Conservation (phyloP, 352 stramenopile genomes). For the Globisporangium apiculatum region DNA sequence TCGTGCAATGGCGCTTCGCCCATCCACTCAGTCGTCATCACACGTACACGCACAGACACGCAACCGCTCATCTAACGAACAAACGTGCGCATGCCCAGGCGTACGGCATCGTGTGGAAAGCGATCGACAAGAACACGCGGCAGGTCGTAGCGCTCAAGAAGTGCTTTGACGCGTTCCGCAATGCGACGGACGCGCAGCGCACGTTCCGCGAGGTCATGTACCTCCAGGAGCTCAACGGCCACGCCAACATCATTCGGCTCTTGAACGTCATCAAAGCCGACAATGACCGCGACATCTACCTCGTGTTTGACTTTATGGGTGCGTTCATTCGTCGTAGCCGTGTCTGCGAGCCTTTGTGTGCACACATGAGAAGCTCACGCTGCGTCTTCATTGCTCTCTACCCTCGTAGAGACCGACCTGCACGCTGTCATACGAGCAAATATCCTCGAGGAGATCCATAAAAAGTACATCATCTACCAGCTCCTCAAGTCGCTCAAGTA, state of each 20-base stretch:
- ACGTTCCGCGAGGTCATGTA: constrained; percentile 97
- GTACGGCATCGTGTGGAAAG: constrained; percentile 96
- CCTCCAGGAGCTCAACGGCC: constrained; percentile 87
- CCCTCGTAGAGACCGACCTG: constrained; percentile 88
- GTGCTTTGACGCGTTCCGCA: constrained; percentile 95
- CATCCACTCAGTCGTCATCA: background rate
- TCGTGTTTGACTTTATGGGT: constrained; percentile 97
- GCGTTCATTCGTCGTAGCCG: background rate
- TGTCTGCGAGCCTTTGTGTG: no score
- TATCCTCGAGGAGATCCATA: constrained; percentile 95
- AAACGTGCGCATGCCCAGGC: constrained; percentile 32
- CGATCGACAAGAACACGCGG: constrained; percentile 89
- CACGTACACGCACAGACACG: no score
- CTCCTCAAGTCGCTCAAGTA: constrained; percentile 95
- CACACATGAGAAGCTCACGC: no score
- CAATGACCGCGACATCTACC: constrained; percentile 95
- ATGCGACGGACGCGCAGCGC: constrained; percentile 91
- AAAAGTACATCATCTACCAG: constrained; percentile 97
- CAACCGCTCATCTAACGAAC: no score
- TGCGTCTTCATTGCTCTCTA: background rate
- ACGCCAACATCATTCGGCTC: constrained; percentile 93
- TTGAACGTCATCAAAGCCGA: constrained; percentile 93
- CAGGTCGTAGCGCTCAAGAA: constrained; percentile 94
- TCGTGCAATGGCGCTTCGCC: background rate
- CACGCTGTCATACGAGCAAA: constrained; percentile 93